Conservation (phyloP, 169 alveolate genomes). For the Pseudocohnilembus persalinus region DNA sequence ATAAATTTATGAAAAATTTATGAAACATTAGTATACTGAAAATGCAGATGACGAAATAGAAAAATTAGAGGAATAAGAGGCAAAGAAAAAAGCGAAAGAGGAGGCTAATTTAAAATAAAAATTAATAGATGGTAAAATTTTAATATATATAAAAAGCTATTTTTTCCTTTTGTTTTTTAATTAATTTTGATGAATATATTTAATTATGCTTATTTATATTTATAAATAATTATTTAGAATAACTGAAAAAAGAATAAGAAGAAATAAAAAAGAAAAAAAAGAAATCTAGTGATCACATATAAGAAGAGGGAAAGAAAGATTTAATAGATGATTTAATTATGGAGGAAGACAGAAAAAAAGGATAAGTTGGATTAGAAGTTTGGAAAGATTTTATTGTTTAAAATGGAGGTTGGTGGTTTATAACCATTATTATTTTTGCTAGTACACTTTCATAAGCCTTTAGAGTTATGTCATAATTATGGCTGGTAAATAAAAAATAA, state of each 20-base stretch:
- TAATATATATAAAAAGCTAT: conserved; percentile 20
- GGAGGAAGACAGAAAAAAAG: neutral
- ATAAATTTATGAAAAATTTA: conserved; percentile 45
- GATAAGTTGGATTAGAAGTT: neutral
- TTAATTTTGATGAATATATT: neutral
- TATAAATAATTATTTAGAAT: neutral
- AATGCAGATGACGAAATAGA: conserved; percentile 28
- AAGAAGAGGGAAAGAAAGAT: neutral
- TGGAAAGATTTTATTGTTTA: too few relatives aligned
- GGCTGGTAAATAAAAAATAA: neutral
- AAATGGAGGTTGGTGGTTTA: conserved; percentile 6
- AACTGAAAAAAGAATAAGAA: too few relatives aligned
- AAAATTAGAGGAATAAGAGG: neutral
- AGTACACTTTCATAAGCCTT: neutral
- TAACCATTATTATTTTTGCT: neutral
- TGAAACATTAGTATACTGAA: conserved; percentile 39
- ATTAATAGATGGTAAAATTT: neutral
- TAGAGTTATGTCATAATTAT: neutral
- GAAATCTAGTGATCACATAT: neutral
- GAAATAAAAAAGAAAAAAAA: too few relatives aligned
- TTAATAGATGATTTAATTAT: neutral
- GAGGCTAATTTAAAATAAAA: neutral
- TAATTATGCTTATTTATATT: neutral
- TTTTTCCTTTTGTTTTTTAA: neutral
- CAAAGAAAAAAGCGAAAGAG: neutral